Evolutionary conservation across 1,284 basidiomycete genomes (phyloP), one percentile per base, ranked within the genome.

Genomic region (Microbotryum silenes-acaulis): DNA sequence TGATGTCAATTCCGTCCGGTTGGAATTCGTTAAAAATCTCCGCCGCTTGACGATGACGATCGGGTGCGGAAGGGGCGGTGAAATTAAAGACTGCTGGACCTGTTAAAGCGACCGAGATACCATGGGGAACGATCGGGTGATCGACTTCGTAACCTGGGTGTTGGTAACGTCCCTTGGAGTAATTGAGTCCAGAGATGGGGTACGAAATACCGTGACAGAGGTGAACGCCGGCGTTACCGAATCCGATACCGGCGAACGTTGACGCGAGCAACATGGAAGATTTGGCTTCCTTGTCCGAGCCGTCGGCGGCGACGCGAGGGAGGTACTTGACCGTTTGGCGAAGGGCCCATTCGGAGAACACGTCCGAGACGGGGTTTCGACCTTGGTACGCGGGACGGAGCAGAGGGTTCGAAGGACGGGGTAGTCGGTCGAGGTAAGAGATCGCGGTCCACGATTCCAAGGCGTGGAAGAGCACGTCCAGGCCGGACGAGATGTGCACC

Each of bases 341-440:
- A 62, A 97, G 79, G 5, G 94, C 93, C 93, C 93, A 97, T 66
- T 88, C 80, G 7, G 91, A 92, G 78, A 97, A 97, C 58, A 97
- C 90, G 74, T 97, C 93, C 6, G 91, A 73, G 25, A 73, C 57
- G 6, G 93, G 93, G 76, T 97, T 97, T 69, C 89, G 88, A 54
- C 93, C 93, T 77, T 97, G 93, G 74, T 97, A 97, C 9, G 93
- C 89, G 2, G 77, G 93, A 53, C 94, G 82, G 57, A 91, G 78
- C 54, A 92, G 85, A 4, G 93, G 93, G 77, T 97, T 96, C 18
- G 82, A 73, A 1, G 94, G 94, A 44, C 94, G 83, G 10, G 67
- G 93, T 1, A 81, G 85, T 57, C 93, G 86, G 76, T 96, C 89
- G 45, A 83, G 86, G 76, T 94, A 90, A 81, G 88, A 88, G 67